Conservation (phyloP, 768 basidiomycete genomes). For the Boletus barrowsii region DNA sequence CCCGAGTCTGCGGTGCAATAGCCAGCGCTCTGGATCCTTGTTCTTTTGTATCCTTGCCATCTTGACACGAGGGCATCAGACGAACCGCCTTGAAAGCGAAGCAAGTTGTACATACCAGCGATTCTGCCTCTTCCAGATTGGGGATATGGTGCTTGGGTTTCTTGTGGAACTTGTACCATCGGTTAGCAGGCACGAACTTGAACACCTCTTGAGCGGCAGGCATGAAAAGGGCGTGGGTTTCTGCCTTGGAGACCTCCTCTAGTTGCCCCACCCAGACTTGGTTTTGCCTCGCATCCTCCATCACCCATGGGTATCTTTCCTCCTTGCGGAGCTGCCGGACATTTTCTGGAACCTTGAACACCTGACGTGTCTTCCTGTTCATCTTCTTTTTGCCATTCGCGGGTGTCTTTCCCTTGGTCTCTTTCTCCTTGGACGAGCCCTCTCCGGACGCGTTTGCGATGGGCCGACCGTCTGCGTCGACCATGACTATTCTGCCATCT, state of each 20-base stretch:
- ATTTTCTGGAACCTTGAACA: conserved; percentile 78
- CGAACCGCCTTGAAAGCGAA: background rate
- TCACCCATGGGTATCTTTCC: conserved; percentile 89
- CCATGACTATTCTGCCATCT: conserved; percentile 78
- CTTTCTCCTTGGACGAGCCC: conserved; percentile 30
- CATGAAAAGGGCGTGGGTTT: conserved; percentile 81
- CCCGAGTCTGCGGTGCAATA: conserved; percentile 58
- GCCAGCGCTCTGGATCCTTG: conserved; percentile 72
- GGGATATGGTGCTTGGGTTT: conserved; percentile 72
- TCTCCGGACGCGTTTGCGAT: conserved; percentile 43
- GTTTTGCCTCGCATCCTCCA: conserved; percentile 71
- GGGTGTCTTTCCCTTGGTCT: conserved; percentile 42
- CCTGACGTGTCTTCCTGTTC: conserved; percentile 80
- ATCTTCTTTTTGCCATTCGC: conserved; percentile 64
- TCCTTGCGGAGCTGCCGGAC: conserved; percentile 75
- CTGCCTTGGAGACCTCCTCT: conserved; percentile 70
- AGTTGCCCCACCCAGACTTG: conserved; percentile 82
- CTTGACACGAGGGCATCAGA: conserved; percentile 8
- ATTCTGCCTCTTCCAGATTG: conserved; percentile 65
- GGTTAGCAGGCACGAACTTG: conserved; percentile 82
- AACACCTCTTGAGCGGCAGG: conserved; percentile 78
- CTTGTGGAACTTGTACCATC: conserved; percentile 94
- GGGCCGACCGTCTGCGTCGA: conserved; percentile 73
- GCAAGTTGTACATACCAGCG: conserved; percentile 44
- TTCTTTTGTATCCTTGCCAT: conserved; percentile 59